phyloP scores from a whole-genome alignment of 768 basidiomycete genomes.

The Auricularia sp. region DNA sequence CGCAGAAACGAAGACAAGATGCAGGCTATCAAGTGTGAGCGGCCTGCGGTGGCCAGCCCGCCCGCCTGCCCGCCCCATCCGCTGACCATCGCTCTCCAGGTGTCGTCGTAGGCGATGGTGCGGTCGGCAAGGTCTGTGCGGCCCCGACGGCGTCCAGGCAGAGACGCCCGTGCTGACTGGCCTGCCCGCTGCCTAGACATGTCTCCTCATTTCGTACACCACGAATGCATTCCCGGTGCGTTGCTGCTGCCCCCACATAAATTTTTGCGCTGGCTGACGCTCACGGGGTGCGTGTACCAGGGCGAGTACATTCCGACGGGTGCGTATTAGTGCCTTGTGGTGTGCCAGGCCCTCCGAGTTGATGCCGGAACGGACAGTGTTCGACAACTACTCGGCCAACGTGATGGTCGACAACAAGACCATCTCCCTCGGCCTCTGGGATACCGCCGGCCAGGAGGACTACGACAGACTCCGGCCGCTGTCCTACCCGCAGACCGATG shows the following conservation, averaged over 20 bases:
- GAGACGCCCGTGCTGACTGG: not conserved
- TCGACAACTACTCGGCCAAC: slow-evolving; percentile 98
- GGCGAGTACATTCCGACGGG: slow-evolving; percentile 97
- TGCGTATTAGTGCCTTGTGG: slow-evolving; percentile 22
- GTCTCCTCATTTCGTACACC: slow-evolving; percentile 97
- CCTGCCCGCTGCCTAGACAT: slow-evolving; percentile 54
- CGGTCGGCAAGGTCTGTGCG: slow-evolving; percentile 81
- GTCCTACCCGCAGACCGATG: slow-evolving; percentile 98
- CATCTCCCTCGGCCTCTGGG: slow-evolving; percentile 96
- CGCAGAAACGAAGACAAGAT: slow-evolving; percentile 29
- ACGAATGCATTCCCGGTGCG: slow-evolving; percentile 94
- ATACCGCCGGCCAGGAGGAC: slow-evolving; percentile 99
- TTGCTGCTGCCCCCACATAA: slow-evolving; percentile 10
- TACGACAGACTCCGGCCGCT: slow-evolving; percentile 95
- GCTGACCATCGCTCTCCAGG: slow-evolving; percentile 37
- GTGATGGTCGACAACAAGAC: slow-evolving; percentile 99
- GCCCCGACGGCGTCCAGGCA: not conserved
- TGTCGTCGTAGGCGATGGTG: slow-evolving; percentile 98
- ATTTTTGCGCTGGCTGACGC: slow-evolving; percentile 8
- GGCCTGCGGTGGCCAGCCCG: not conserved
- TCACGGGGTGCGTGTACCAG: slow-evolving; percentile 28
- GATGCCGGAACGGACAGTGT: slow-evolving; percentile 43
- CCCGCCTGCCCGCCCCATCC: slow-evolving; percentile 4
- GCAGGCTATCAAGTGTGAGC: slow-evolving; percentile 88
- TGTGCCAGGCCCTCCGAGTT: slow-evolving; percentile 6